phyloP scores from a whole-genome alignment of 192 early-diverging fungal genomes.

The Backusella tuberculispora region DNA sequence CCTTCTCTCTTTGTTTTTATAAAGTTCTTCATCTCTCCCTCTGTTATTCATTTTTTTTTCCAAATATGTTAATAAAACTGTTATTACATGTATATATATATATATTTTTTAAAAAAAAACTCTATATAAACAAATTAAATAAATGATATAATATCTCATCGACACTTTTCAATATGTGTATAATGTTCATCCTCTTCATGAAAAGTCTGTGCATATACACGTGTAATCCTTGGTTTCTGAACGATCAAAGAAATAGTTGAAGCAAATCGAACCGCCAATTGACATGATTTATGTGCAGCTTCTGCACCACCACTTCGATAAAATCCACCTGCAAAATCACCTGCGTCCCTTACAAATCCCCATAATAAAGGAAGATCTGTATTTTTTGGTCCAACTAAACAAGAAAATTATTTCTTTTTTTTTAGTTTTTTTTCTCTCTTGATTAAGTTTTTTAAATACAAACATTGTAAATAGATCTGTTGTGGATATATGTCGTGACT shows the following conservation, averaged over 20 bases:
- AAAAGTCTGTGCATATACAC: neutral
- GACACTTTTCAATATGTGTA: neutral
- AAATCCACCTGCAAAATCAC: constrained; percentile 6
- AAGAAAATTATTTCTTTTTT: neutral
- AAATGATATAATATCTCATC: neutral
- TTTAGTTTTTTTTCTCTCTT: neutral
- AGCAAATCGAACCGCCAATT: neutral
- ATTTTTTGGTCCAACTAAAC: constrained; percentile 5
- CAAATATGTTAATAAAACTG: too few species aligned
- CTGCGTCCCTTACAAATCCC: constrained; percentile 20
- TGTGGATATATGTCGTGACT: constrained; percentile 28
- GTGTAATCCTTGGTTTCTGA: neutral
- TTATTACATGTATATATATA: too few species aligned
- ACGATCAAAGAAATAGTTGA: neutral
- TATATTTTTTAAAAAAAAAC: too few species aligned
- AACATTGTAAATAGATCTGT: constrained; percentile 15
- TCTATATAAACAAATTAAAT: too few species aligned
- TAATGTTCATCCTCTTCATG: neutral
- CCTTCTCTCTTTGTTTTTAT: too few species aligned
- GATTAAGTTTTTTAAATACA: neutral
- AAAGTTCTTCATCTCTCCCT: too few species aligned
- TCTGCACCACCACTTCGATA: neutral
- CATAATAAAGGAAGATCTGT: constrained; percentile 19
- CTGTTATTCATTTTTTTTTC: too few species aligned
- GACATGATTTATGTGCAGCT: constrained; percentile 6